Percentiles rank a stretch among this genome's conserved stretches.
Conservation (phyloP, 345 rosid genomes). For the Brassica juncea region DNA sequence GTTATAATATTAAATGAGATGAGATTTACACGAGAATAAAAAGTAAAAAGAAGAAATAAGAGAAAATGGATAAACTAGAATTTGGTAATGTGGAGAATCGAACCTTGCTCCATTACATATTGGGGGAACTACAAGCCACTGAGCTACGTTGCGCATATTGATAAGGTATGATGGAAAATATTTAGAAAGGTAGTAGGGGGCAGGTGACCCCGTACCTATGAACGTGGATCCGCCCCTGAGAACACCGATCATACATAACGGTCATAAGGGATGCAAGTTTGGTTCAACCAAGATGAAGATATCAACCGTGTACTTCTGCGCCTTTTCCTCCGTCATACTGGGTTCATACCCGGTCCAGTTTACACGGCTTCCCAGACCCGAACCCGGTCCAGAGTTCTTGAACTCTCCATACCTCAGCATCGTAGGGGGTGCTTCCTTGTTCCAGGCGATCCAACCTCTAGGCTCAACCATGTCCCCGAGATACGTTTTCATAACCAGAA, state of each 20-base stretch:
- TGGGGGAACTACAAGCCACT: too few relatives aligned
- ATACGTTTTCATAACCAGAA: not conserved
- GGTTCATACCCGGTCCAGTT: not conserved
- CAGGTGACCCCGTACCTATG: too few relatives aligned
- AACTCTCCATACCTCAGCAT: not conserved
- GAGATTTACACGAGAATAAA: too few relatives aligned
- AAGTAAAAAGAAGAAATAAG: too few relatives aligned
- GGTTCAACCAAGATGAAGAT: not conserved
- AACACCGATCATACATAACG: not conserved
- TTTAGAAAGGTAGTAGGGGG: too few relatives aligned
- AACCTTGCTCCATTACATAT: too few relatives aligned
- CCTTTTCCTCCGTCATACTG: not conserved
- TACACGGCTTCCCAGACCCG: not conserved
- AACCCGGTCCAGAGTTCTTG: not conserved
- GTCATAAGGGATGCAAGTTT: not conserved
- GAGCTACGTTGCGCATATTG: too few relatives aligned
- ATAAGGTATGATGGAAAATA: too few relatives aligned
- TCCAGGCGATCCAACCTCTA: not conserved
- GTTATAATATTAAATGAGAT: too few relatives aligned
- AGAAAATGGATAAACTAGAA: too few relatives aligned
- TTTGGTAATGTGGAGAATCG: too few relatives aligned
- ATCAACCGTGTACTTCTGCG: not conserved
- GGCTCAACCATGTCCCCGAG: not conserved
- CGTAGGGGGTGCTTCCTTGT: not conserved
- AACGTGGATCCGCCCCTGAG: too few relatives aligned